phyloP scores from a whole-genome alignment of 805 yeast species.

The Candida berthetii region DNA sequence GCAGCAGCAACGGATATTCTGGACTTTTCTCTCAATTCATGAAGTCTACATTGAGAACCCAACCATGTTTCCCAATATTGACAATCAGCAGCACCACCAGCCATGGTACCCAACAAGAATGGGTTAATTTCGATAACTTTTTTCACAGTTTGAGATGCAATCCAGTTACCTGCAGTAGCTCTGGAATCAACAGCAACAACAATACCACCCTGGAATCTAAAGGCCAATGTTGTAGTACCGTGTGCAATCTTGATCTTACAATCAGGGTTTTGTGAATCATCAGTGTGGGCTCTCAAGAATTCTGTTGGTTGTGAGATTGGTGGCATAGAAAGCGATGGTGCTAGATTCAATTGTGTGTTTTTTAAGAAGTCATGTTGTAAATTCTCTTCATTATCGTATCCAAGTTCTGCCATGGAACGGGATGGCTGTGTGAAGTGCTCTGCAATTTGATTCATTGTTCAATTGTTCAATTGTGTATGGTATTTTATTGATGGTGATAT shows the following conservation, averaged over 20 bases:
- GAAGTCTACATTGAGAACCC: constrained; percentile 92
- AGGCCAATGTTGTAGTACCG: constrained; percentile 98
- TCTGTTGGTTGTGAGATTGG: constrained; percentile 87
- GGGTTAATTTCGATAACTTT: constrained; percentile 97
- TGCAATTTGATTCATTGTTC: constrained; percentile 18
- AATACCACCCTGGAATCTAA: constrained; percentile 93
- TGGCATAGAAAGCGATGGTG: constrained; percentile 67
- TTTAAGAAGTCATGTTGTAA: constrained; percentile 27
- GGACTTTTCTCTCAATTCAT: constrained; percentile 91
- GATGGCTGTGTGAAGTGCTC: constrained; percentile 14
- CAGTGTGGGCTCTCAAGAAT: constrained; percentile 96
- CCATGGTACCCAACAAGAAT: constrained; percentile 93
- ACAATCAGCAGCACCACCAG: constrained; percentile 99
- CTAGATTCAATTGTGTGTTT: constrained; percentile 26
- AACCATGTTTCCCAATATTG: constrained; percentile 99
- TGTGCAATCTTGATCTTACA: constrained; percentile 95
- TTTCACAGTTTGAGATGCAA: constrained; percentile 96
- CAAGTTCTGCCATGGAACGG: constrained; percentile 7
- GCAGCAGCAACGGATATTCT: constrained; percentile 96
- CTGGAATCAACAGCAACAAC: constrained; percentile 96
- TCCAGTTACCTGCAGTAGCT: constrained; percentile 97
- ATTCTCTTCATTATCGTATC: constrained; percentile 23
- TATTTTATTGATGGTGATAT: too few relatives aligned
- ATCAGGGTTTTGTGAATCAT: constrained; percentile 87
- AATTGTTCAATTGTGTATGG: constrained; percentile 9